Conservation (phyloP, 257 asterid species). For the Parsonsia alboflavescens region DNA sequence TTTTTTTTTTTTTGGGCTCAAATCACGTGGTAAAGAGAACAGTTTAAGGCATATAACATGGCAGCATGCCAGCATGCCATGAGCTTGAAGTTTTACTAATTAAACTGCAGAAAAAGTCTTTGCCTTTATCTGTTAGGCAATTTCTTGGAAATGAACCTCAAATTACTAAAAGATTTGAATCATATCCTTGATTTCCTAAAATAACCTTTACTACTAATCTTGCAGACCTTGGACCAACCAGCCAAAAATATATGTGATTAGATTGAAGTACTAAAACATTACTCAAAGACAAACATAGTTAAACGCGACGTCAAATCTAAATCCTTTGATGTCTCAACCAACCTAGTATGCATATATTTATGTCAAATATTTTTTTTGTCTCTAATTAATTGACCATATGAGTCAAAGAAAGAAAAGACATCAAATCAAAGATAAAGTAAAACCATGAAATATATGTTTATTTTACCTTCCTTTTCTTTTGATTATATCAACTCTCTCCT, state of each 20-base stretch:
- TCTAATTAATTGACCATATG: no score
- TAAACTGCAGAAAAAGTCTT: background rate
- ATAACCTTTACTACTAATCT: no score
- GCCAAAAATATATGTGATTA: background rate
- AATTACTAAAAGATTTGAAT: background rate
- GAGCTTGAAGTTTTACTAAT: background rate
- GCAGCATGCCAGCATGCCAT: conserved; percentile 23
- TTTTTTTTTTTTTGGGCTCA: background rate
- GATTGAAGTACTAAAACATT: background rate
- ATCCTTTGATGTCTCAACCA: background rate
- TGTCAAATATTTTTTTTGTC: no score
- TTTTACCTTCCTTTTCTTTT: background rate
- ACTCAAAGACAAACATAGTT: background rate
- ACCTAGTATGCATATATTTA: no score
- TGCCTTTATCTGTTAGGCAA: conserved; percentile 5
- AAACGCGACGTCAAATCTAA: no score
- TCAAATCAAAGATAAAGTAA: no score
- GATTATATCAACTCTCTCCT: no score
- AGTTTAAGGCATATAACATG: conserved; percentile 22
- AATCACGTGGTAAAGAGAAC: conserved; percentile 1
- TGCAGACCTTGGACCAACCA: background rate
- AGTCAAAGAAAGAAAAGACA: background rate
- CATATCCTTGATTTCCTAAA: background rate
- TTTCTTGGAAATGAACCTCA: conserved; percentile 14
- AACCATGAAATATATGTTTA: background rate